Conservation (phyloP, 192 early-diverging fungal species). For the Linderina pennispora region DNA sequence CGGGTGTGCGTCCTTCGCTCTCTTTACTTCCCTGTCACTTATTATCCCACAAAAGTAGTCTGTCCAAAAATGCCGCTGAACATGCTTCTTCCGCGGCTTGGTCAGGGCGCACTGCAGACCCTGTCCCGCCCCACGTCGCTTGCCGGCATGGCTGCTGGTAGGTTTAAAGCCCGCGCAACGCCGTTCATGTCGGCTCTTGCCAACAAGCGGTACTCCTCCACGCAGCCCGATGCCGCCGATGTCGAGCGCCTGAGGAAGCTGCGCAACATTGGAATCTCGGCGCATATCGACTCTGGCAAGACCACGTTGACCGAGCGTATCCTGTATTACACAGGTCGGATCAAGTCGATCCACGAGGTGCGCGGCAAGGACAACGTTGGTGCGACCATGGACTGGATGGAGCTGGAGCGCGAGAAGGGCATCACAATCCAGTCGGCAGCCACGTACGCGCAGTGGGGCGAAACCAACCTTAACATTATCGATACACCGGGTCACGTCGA, state of each 20-base stretch:
- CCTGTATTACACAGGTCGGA: constrained; percentile 78
- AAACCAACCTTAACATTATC: constrained; percentile 79
- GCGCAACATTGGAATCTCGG: constrained; percentile 86
- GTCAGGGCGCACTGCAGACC: constrained; percentile 1
- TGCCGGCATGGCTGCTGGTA: neutral
- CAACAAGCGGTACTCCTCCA: constrained; percentile 25
- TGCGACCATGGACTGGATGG: constrained; percentile 99
- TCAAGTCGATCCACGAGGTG: constrained; percentile 86
- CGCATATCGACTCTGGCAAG: constrained; percentile 86
- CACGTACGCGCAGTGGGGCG: constrained; percentile 75
- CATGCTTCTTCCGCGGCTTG: constrained; percentile 33
- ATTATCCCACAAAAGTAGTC: too few relatives aligned
- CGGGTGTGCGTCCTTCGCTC: too few relatives aligned
- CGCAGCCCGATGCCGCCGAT: constrained; percentile 19
- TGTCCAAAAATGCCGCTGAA: constrained; percentile 17
- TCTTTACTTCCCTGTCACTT: too few relatives aligned
- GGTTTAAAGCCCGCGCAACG: neutral
- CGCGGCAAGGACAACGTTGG: constrained; percentile 85
- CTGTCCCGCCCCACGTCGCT: constrained; percentile 2
- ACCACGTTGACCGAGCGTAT: constrained; percentile 83
- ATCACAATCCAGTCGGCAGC: constrained; percentile 89
- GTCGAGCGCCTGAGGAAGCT: constrained; percentile 53
- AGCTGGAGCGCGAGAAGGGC: constrained; percentile 91
- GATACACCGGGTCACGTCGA: constrained; percentile 89
- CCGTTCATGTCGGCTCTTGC: constrained; percentile 8